These are phyloP conservation scores for Harrya chromipes DNA, from an alignment of 768 basidiomycete species.

Conservation along the genomic window DNA sequence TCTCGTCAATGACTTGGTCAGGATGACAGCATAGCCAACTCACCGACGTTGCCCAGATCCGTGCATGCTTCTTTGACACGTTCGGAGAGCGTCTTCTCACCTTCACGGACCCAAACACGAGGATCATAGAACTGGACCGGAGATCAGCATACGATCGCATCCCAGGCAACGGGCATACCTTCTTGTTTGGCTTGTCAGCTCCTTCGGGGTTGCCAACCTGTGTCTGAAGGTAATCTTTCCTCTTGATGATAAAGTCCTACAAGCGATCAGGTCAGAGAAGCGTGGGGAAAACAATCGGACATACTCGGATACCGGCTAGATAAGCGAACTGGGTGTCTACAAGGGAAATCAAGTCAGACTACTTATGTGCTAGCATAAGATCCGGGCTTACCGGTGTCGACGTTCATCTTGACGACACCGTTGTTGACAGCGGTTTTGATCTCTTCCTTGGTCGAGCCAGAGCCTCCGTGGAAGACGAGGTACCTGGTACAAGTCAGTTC, in stretches of 20 bases:
- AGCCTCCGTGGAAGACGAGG: constrained; percentile 99
- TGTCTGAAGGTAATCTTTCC: constrained; percentile 81
- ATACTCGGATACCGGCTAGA: constrained; percentile 75
- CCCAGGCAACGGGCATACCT: constrained; percentile 43
- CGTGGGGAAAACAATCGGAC: constrained; percentile 9
- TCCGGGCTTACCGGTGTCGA: constrained; percentile 67
- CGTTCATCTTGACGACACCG: constrained; percentile 99
- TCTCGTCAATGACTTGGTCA: background rate
- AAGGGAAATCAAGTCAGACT: constrained; percentile 2
- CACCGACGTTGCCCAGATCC: constrained; percentile 76
- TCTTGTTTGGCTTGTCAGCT: constrained; percentile 98
- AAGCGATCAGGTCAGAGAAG: background rate
- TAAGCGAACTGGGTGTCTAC: constrained; percentile 91
- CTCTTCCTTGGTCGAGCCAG: constrained; percentile 95
- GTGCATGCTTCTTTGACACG: constrained; percentile 93
- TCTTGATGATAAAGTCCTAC: constrained; percentile 81
- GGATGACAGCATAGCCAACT: constrained; percentile 20
- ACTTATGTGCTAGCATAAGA: background rate
- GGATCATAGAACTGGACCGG: constrained; percentile 78
- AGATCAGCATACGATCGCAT: background rate
- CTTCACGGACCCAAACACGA: constrained; percentile 98
- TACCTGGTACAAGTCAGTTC: constrained; percentile 47
- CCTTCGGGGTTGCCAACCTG: constrained; percentile 99
- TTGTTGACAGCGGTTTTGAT: constrained; percentile 87
- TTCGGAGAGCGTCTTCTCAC: constrained; percentile 84